A percentile compares a stretch with the other conserved stretches of the same genome.
Conservation (phyloP, 768 basidiomycete species). For the Kwoniella newhampshirensis region DNA sequence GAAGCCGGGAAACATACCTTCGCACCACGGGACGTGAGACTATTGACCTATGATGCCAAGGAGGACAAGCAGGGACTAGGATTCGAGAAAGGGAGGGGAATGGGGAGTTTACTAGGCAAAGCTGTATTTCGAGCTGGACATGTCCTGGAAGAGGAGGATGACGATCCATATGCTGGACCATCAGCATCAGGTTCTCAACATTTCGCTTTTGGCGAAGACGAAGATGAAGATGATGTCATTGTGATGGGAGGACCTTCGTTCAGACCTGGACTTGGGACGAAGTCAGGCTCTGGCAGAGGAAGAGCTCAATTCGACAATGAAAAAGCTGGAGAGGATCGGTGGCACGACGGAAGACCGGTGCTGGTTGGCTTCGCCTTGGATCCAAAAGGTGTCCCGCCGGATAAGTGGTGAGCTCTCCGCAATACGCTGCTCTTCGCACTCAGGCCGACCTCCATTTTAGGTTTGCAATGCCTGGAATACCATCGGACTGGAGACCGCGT, state of each 20-base stretch:
- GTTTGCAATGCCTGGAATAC: slow-evolving; percentile 81
- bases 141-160: slow-evolving; percentile 83
- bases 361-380: slow-evolving; percentile 74
- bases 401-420: slow-evolving; percentile 47
- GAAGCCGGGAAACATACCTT: slow-evolving; percentile 81
- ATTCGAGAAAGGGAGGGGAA: slow-evolving; percentile 62
- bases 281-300: background rate
- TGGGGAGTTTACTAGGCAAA: slow-evolving; percentile 29
- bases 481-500: slow-evolving; percentile 79
- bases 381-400: slow-evolving; percentile 44
- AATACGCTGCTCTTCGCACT: background rate
- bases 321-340: slow-evolving; percentile 52
- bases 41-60: slow-evolving; percentile 66
- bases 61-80: slow-evolving; percentile 80
- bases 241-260: slow-evolving; percentile 36
- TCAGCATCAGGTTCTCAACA: slow-evolving; percentile 18
- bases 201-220: slow-evolving; percentile 57
- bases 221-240: slow-evolving; percentile 63
- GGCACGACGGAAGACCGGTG: slow-evolving; percentile 73
- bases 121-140: slow-evolving; percentile 16
- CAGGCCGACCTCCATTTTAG: slow-evolving; percentile 54
- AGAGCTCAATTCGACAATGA: too few species aligned
- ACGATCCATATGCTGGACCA: slow-evolving; percentile 59
- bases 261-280: slow-evolving; percentile 8
- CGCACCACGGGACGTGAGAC: slow-evolving; percentile 74